Evolutionary conservation across 106 monocot species (phyloP).

Genomic region (Ottelia alismoides): DNA sequence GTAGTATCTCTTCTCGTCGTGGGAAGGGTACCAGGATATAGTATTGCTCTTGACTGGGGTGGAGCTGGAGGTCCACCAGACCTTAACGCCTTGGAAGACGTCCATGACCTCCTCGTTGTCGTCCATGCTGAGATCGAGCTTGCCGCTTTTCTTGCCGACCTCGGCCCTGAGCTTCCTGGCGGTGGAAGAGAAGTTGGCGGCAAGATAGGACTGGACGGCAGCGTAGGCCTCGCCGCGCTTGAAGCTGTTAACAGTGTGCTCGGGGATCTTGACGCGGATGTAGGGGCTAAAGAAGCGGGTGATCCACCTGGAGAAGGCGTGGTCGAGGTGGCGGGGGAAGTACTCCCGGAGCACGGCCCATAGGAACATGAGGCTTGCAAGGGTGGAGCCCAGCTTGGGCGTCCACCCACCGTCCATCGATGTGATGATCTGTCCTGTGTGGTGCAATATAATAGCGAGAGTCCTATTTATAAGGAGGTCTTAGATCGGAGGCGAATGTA

Average conservation of each 20-base stretch:
- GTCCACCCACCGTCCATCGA: too few species aligned
- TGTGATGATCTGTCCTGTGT: too few species aligned
- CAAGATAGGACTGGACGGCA: slow-evolving; percentile 40
- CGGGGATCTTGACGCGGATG: too few species aligned
- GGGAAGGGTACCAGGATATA: neutral
- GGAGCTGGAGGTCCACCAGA: slow-evolving; percentile 3
- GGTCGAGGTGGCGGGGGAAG: slow-evolving; percentile 21
- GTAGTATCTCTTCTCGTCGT: slow-evolving; percentile 3
- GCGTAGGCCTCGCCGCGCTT: slow-evolving; percentile 38
- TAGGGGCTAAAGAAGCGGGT: slow-evolving; percentile 23
- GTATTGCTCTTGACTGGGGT: neutral
- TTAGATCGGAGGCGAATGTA: too few species aligned
- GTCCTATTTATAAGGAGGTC: too few species aligned
- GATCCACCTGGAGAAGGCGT: neutral
- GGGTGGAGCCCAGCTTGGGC: too few species aligned
- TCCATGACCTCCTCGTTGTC: too few species aligned
- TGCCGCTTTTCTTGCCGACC: slow-evolving; percentile 11
- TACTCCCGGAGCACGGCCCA: slow-evolving; percentile 13
- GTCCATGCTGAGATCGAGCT: slow-evolving; percentile 26
- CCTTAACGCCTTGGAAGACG: slow-evolving; percentile 4
- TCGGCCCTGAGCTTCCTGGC: too few species aligned
- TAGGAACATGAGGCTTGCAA: too few species aligned
- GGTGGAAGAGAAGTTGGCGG: too few species aligned
- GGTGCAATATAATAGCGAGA: too few species aligned
- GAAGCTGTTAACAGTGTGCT: slow-evolving; percentile 19